phyloP scores from a whole-genome alignment of 2,329 filamentous ascomycete species.

The Monosporascus sp. region DNA sequence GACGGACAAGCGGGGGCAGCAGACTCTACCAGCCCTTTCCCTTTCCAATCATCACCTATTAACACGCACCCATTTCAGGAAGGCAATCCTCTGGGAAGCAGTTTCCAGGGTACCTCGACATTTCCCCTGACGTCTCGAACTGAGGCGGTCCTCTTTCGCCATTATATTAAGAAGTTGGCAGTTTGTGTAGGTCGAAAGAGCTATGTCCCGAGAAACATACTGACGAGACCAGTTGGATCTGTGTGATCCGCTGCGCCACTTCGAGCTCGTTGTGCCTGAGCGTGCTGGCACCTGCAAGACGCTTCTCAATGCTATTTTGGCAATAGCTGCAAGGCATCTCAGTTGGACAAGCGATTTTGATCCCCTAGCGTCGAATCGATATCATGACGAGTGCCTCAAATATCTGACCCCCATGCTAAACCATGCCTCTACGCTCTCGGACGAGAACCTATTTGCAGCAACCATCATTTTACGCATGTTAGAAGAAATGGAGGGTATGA shows the following conservation, averaged over 20 bases:
- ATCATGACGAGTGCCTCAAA: slow-evolving; percentile 48
- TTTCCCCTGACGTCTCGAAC: slow-evolving; percentile 26
- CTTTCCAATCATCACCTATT: slow-evolving; percentile 1
- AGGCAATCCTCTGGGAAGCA: slow-evolving; percentile 8
- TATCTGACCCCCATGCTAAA: slow-evolving; percentile 42
- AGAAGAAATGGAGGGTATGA: slow-evolving; percentile 37
- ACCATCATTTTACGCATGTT: slow-evolving; percentile 48
- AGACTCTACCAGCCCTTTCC: slow-evolving; percentile 6
- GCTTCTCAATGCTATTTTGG: slow-evolving; percentile 52
- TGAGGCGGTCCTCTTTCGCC: slow-evolving; percentile 28
- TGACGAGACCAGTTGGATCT: slow-evolving; percentile 24
- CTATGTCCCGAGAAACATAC: background rate
- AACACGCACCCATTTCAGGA: slow-evolving; percentile 5
- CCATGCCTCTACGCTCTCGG: slow-evolving; percentile 30
- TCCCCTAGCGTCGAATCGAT: slow-evolving; percentile 42
- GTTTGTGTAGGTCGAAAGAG: slow-evolving; percentile 24
- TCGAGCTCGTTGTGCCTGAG: slow-evolving; percentile 48
- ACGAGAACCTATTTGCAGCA: slow-evolving; percentile 49
- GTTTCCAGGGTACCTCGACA: slow-evolving; percentile 12
- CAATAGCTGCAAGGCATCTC: slow-evolving; percentile 49
- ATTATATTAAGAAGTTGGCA: slow-evolving; percentile 30
- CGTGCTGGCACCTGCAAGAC: slow-evolving; percentile 44
- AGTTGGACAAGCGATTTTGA: slow-evolving; percentile 43
- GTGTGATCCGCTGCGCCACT: slow-evolving; percentile 35
- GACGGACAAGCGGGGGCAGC: slow-evolving; percentile 1